Conservation (phyloP, 805 yeast genomes). For the Candida oleophila region DNA sequence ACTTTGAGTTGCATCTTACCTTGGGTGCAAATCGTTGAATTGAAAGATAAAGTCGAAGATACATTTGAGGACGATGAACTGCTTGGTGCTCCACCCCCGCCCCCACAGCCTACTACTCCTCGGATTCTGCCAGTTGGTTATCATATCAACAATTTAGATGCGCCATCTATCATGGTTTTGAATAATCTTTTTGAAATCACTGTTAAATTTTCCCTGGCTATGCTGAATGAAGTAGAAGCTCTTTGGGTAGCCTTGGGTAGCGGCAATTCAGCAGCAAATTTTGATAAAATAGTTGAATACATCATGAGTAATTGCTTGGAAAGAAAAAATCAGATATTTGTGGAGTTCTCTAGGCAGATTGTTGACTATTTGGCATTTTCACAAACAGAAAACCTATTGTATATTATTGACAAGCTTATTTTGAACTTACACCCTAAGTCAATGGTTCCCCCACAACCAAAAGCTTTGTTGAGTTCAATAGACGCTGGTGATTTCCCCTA, state of each 20-base stretch:
- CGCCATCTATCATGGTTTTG: conserved; percentile 61
- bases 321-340: conserved; percentile 68
- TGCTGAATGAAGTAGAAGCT: conserved; percentile 88
- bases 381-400: conserved; percentile 44
- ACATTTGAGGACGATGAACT: conserved; percentile 1
- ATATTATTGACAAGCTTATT: conserved; percentile 60
- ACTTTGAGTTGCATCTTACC: conserved; percentile 79
- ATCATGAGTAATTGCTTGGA: conserved; percentile 66
- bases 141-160: conserved; percentile 15
- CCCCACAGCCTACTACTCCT: conserved; percentile 4
- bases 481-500: conserved; percentile 58
- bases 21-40: conserved; percentile 85
- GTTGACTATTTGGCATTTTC: conserved; percentile 69
- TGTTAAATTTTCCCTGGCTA: conserved; percentile 65
- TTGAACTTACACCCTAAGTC: conserved; percentile 75
- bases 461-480: conserved; percentile 12
- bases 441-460: conserved; percentile 74
- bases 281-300: conserved; percentile 69
- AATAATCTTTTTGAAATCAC: conserved; percentile 84
- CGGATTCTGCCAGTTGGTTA: background rate
- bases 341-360: conserved; percentile 77
- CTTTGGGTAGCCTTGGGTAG: conserved; percentile 90
- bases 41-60: conserved; percentile 30
- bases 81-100: background rate
- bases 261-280: conserved; percentile 57